Evolutionary conservation across 176 grass and related monocot species (phyloP), one percentile per base, ranked within the genome.

Genomic region (Oryza longistaminata): DNA sequence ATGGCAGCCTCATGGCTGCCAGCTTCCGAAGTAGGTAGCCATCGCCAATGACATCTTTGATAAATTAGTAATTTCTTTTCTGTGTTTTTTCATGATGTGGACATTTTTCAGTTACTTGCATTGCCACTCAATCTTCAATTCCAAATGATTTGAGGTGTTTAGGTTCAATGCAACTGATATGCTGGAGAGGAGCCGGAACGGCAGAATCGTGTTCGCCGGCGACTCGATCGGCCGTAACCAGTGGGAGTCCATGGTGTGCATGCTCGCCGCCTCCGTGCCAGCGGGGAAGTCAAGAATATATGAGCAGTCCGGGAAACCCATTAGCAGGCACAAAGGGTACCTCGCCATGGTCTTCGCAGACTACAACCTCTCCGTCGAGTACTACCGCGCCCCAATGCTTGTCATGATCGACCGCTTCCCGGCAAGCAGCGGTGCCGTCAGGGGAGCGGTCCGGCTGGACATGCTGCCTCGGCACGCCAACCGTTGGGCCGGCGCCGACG

Each of bases 1-100:
- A 14, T 94, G 89, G 92, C 87, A 74, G 14, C 92, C 89, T 79
- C 87, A 24, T 25, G 58, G 76, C 24, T 92, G 89, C 75, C 22
- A 65, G 69, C 86, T 91, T 8, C 86, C 87, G 34, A 78, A 25
- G 92, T 89, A 89, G 68, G 89, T 82, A 89, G 3, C 71, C 10
- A 11, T 1, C 25, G 1, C 21, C 48, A 52, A 40, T 26, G 39
- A 45, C 11, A 69, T 77, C 21, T 70, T 24, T n/a, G 53, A 58
- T 58, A 58, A 10, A 39, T 81, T 60, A 26, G 2, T 43, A 3
- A 46, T 21, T 60, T 64, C 19, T 13, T 6, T 9, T 15, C 10
- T 17, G 14, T 27, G 16, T 17, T 13, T 40, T 40, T 40, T 40
- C 7, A 40, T 40, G 7, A 40, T 40, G 39, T 40, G 7, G 7